These are phyloP conservation scores for Filobasidium uniguttulatum DNA, from an alignment of 1,284 basidiomycete genomes.

Conservation along the genomic window DNA sequence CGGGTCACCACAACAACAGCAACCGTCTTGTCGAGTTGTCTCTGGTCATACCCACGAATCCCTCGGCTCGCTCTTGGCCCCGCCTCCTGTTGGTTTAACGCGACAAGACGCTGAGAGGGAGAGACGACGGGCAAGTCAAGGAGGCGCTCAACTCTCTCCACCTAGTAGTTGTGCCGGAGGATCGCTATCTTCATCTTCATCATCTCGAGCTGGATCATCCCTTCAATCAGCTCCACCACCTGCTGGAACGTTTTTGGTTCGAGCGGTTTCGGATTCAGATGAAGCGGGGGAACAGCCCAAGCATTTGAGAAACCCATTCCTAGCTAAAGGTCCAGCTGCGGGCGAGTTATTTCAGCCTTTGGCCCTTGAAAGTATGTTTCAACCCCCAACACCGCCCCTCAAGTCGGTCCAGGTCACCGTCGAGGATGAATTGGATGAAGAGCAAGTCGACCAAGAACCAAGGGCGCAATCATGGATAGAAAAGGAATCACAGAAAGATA, in stretches of 20 bases:
- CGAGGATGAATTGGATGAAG: not conserved
- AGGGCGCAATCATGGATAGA: not conserved
- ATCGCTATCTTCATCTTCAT: conserved; percentile 8
- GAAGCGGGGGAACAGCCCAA: conserved; percentile 12
- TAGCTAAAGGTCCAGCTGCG: conserved; percentile 17
- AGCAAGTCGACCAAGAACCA: not conserved
- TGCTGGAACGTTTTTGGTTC: conserved; percentile 62
- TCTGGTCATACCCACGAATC: conserved; percentile 18
- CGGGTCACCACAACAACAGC: too few relatives aligned
- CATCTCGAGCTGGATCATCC: conserved; percentile 16
- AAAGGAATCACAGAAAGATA: not conserved
- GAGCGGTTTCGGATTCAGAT: conserved; percentile 50
- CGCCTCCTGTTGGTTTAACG: conserved; percentile 3
- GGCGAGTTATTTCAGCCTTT: conserved; percentile 66
- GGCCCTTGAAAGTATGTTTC: conserved; percentile 74
- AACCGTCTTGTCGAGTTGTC: conserved; percentile 1
- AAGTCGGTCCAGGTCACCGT: too few relatives aligned
- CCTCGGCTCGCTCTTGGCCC: conserved; percentile 3
- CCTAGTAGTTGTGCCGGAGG: not conserved
- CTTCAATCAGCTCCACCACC: conserved; percentile 3
- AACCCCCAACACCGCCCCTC: conserved; percentile 46
- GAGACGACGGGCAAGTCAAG: conserved; percentile 6
- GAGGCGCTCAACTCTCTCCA: conserved; percentile 4
- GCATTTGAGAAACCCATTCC: conserved; percentile 24
- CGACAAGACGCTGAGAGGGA: conserved; percentile 6